phyloP scores from a whole-genome alignment of 805 yeast genomes.

The Candida pseudoglaebosa region DNA sequence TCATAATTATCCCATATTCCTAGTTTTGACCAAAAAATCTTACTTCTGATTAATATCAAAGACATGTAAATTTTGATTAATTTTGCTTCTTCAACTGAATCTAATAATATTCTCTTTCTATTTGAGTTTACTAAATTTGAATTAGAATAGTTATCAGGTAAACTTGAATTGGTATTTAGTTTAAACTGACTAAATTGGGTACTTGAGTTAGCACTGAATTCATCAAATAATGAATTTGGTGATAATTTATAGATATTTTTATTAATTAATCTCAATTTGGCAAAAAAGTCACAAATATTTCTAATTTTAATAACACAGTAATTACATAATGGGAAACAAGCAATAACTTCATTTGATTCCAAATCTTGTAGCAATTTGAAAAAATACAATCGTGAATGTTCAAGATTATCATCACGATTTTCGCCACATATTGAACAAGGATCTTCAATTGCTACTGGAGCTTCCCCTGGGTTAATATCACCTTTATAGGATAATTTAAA shows the following conservation, averaged over 20 bases:
- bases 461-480: constrained; percentile 6
- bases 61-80: constrained; percentile 50
- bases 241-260: constrained; percentile 55
- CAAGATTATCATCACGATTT: constrained; percentile 59
- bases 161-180: constrained; percentile 11
- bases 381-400: constrained; percentile 73
- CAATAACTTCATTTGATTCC: constrained; percentile 23
- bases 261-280: constrained; percentile 63
- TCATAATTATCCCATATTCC: constrained; percentile 69
- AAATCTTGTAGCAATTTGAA: constrained; percentile 46
- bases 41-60: constrained; percentile 53
- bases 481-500: constrained; percentile 45
- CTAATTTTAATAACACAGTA: constrained; percentile 78
- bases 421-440: constrained; percentile 89
- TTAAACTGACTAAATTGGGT: constrained; percentile 24
- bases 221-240: constrained; percentile 24
- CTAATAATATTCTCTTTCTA: constrained; percentile 9
- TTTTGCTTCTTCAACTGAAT: constrained; percentile 28
- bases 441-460: constrained; percentile 68
- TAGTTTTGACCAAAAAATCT: constrained; percentile 77
- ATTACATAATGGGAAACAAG: constrained; percentile 69
- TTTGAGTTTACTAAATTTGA: constrained; percentile 7
- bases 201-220: constrained; percentile 12
- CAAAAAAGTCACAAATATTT: constrained; percentile 77
- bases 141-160: constrained; percentile 1